These are phyloP conservation scores for Capsicum baccatum DNA, from an alignment of 257 asterid species.

Conservation along the genomic window DNA sequence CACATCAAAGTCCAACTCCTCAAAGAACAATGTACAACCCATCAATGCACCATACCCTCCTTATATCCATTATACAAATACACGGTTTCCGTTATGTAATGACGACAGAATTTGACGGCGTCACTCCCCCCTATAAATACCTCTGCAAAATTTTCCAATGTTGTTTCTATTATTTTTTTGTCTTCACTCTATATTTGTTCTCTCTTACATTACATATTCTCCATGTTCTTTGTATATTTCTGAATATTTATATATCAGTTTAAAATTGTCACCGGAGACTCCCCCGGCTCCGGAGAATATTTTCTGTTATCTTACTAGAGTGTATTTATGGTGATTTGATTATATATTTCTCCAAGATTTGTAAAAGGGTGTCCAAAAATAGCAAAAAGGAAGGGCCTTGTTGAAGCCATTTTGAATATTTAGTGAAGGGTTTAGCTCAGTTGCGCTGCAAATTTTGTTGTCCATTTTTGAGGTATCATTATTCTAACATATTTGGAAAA, in stretches of 20 bases:
- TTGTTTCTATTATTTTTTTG: slow-evolving; percentile 45
- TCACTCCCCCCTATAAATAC: slow-evolving; percentile 62
- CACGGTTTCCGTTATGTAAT: slow-evolving; percentile 64
- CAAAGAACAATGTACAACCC: slow-evolving; percentile 25
- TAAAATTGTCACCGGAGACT: slow-evolving; percentile 27
- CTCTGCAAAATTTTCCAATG: slow-evolving; percentile 34
- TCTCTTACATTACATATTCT: slow-evolving; percentile 26
- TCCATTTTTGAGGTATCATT: slow-evolving; percentile 9
- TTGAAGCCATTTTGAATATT: background rate
- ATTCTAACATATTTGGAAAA: background rate
- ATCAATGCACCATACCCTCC: background rate
- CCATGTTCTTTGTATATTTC: slow-evolving; percentile 29
- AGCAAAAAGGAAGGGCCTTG: background rate
- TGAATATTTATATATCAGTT: slow-evolving; percentile 26
- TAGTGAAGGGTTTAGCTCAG: background rate
- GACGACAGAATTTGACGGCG: slow-evolving; percentile 58
- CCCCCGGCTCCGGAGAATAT: slow-evolving; percentile 42
- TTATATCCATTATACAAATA: background rate
- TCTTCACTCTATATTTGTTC: slow-evolving; percentile 44
- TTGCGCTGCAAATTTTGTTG: background rate
- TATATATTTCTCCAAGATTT: background rate
- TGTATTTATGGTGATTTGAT: slow-evolving; percentile 22
- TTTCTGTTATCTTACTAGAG: background rate
- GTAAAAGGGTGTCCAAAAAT: background rate
- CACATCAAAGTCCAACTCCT: slow-evolving; percentile 39